Base-by-base conservation (phyloP, 805 yeast species). In the Monosporozyma aerobia region DNA sequence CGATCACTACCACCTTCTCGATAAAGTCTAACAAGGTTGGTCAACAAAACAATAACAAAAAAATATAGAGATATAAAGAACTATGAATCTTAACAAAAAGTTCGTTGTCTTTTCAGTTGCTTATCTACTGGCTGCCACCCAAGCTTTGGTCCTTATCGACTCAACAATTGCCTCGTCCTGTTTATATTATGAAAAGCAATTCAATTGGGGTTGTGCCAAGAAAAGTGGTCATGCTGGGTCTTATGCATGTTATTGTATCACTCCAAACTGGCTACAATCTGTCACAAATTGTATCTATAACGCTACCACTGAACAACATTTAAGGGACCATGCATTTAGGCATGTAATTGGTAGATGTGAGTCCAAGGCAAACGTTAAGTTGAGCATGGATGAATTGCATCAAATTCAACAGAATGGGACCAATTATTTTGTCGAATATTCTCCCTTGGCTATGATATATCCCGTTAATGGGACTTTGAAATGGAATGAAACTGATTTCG, bases 141-240 rank as follows among this genome's bases (percentile, higher is more conserved):
- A 46, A 3, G 59, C 57, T 2, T 51, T 63, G 5, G 61, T 57
- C 14, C 59, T 69, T 43, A 59, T 69, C 23, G 77, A 73, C 51
- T 69, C 73, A 11, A 27, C 45, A 16, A 25, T 73, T 13, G 77
- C 77, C 0, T 64, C 76, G 2, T 64, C 74, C 30, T 73, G 77
- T 58, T 59, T 73, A 14, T 73, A 73, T 57, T 73, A 73, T 52
- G 61, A 72, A 56, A 60, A 63, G 46, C 62, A 61, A 32, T 68
- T 65, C 48, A 72, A 74, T 51, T 76, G 78, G 78, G 77, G 75
- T 1, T 76, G 80, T 56, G 57, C 60, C 30, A 53, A 71, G 8
- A 65, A 67, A 7, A 61, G 69, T 1, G 69, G 69, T 50, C 66
- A 66, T 32, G 69, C 65, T 57, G 59, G 56, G 3, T 62, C 68